Evolutionary conservation across 441 rosid species (phyloP), one percentile per base, ranked within the genome.

Genomic region (Biscutella auriculata): DNA sequence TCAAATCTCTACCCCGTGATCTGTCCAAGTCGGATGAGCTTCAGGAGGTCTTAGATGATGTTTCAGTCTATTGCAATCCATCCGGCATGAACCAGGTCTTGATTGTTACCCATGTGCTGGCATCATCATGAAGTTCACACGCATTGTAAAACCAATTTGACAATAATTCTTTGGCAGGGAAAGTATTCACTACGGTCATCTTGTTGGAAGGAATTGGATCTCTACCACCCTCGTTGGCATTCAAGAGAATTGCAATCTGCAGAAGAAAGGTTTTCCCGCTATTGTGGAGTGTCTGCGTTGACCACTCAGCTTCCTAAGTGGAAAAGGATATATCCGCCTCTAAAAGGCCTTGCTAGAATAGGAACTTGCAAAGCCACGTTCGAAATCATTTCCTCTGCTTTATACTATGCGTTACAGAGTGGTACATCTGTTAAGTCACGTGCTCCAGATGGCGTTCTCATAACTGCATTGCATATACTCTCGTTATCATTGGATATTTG

Each of bases 181-280:
- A 84, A 66, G 76, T 94, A 90, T 77, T 84, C 96, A 37, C 69
- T 94, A 61, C 80, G 79, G 45, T 62, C 84, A 85, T 57, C 78
- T 59, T 79, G 71, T 48, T 94, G 99, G 99, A 82, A 86, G 74
- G 97, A 94, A 73, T 74, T 94, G 78, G 97, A 94, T 76, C 79
- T 94, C 36, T 94, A 85, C 76, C 90, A 90, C 66, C 96, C 95
- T 63, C 95, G 91, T 40, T 86, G 97, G 96, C 81, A 76, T 78
- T 79, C 78, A 1, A 81, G 96, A 74, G 97, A 94, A 60, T 72
- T 94, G 77, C 99, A 94, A 79, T 74, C 75, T 60, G 97, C 97
- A 29, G 96, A 94, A 76, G 99, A 94, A 80, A 90, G 95, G 75
- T 94, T 82, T 76, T 71, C 70, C 29, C 92, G 87, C 41, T 80